Percentiles rank a stretch among this genome's conserved stretches.
Conservation (phyloP, 768 basidiomycete genomes). For the Naganishia friedmannii region DNA sequence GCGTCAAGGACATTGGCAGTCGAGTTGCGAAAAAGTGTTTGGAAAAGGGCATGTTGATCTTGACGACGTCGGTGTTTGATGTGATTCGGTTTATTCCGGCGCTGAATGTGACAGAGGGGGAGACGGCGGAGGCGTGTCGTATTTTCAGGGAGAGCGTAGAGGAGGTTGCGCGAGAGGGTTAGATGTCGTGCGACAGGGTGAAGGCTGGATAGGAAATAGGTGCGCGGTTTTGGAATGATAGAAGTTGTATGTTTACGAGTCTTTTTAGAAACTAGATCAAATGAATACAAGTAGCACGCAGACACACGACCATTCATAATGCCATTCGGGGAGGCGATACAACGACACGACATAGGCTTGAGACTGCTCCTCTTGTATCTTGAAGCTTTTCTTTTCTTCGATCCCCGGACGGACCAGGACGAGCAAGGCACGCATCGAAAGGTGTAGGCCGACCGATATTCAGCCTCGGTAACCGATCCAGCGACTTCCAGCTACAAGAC, state of each 20-base stretch:
- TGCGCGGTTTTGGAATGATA: no score
- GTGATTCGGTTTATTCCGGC: conserved; percentile 88
- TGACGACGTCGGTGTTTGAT: conserved; percentile 72
- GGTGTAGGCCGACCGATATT: neutral
- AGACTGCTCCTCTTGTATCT: no score
- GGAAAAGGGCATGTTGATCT: conserved; percentile 77
- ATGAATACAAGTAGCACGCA: no score
- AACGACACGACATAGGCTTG: no score
- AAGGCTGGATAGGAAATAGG: neutral
- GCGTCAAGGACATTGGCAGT: conserved; percentile 61
- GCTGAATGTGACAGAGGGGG: conserved; percentile 71
- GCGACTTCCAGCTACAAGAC: conserved; percentile 6
- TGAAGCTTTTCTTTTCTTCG: no score
- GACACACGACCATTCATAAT: no score
- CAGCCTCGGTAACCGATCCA: conserved; percentile 8
- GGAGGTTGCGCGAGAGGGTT: conserved; percentile 57
- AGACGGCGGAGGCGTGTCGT: conserved; percentile 61
- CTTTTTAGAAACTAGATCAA: no score
- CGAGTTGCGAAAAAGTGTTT: conserved; percentile 75
- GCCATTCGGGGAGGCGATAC: no score
- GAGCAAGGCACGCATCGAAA: no score
- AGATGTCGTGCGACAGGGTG: no score
- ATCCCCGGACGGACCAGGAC: no score
- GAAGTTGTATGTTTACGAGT: no score
- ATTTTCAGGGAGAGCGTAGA: conserved; percentile 62